A percentile compares a stretch with the other conserved stretches of the same genome.
phyloP scores from a whole-genome alignment of 164 flowering plant genomes.

The Kingdonia uniflora region DNA sequence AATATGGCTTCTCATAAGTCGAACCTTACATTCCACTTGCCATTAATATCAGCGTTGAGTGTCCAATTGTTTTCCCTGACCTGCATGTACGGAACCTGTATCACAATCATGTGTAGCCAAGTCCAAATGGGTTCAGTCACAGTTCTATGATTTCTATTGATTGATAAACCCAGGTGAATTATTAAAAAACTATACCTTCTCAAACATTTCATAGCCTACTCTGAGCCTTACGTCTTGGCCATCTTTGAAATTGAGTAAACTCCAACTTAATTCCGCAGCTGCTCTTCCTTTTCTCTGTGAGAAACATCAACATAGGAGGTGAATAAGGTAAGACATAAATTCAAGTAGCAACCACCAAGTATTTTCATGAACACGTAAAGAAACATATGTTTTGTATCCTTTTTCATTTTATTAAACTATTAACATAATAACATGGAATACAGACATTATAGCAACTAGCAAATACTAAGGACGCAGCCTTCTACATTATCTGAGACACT shows the following conservation, averaged over 20 bases:
- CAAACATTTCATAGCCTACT: conserved; percentile 66
- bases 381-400: background rate
- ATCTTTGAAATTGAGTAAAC: conserved; percentile 39
- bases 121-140: no score
- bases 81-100: conserved; percentile 81
- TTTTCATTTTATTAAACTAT: background rate
- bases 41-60: conserved; percentile 55
- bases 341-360: background rate
- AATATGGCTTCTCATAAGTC: conserved; percentile 33
- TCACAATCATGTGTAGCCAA: background rate
- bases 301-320: background rate
- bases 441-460: no score
- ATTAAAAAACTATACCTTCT: conserved; percentile 38
- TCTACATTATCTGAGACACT: no score
- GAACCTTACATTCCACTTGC: conserved; percentile 82
- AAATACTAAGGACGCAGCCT: no score
- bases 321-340: conserved; percentile 1
- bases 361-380: no score
- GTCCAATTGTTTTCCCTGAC: conserved; percentile 94
- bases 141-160: no score
- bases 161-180: no score
- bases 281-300: conserved; percentile 46
- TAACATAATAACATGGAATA: background rate
- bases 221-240: conserved; percentile 78
- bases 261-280: conserved; percentile 67